Evolutionary conservation across 768 basidiomycete genomes (phyloP), one percentile per base, ranked within the genome.

Genomic region (Trametopsis cervina): DNA sequence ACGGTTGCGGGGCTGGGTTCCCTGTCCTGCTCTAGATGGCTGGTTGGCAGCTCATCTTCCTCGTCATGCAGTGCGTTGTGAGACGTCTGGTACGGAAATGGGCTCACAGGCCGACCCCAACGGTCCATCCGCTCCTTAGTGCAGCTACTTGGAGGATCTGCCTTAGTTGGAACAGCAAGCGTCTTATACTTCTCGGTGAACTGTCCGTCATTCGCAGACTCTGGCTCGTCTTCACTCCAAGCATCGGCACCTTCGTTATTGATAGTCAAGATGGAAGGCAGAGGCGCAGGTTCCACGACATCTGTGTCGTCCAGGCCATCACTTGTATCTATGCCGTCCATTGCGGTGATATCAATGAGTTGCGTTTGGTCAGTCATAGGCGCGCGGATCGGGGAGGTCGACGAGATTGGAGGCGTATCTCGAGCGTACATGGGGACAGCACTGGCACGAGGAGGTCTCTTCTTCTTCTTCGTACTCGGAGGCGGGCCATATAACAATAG

Each of bases 81-180:
- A 15, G 29, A 33, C 15, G 29, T 39, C 23, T 20, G n/a, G 21
- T 21, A 40, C 15, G 46, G 85, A 60, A 76, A 84, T 0, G 85
- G 85, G 45, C 83, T 87, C 37, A 80, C 72, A 0, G 85, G 85
- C 10, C 80, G 70, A 2, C 85, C 84, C 84, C 85, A 85, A 17
- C 68, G 63, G 22, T 78, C 75, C 63, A 71, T 74, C 29, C 76
- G 68, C 4, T 57, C 65, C 25, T 66, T 63, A 17, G 78, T 80
- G 12, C 66, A 68, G 54, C 76, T 80, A 42, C 78, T 78, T 3
- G 82, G 80, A 0, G 83, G 82, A 52, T 83, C 85, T 15, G 63
- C 64, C 66, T 85, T 86, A 17, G 79, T 83, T 17, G 73, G 79
- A 3, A 85, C 73, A 6, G 58, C 67, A 43, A 81, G 53, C 48